Percentiles rank a stretch among this genome's conserved stretches.
phyloP scores from a whole-genome alignment of 208 protist genomes.

The Trypanosoma brucei region DNA sequence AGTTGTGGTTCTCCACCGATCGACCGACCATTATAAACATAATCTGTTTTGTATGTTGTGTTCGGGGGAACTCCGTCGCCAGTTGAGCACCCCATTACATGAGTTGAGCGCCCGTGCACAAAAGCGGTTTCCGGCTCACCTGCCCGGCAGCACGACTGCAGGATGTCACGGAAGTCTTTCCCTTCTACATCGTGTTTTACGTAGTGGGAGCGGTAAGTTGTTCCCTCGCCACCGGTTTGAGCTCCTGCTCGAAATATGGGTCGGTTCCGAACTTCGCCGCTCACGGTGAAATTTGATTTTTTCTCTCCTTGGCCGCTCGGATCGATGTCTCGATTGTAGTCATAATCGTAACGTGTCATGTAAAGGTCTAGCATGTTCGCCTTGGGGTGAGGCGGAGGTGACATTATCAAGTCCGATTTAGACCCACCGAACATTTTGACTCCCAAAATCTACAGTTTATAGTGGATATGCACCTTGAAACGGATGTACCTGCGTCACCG shows the following conservation, averaged over 20 bases:
- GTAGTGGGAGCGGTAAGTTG: slow-evolving; percentile 62
- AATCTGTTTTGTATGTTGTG: slow-evolving; percentile 65
- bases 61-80: slow-evolving; percentile 42
- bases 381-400: slow-evolving; percentile 46
- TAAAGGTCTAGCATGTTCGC: slow-evolving; percentile 74
- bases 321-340: slow-evolving; percentile 66
- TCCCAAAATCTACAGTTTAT: too few species aligned
- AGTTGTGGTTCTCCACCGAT: slow-evolving; percentile 20
- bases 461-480: too few species aligned
- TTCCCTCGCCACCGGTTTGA: slow-evolving; percentile 25
- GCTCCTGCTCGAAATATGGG: slow-evolving; percentile 49
- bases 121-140: slow-evolving; percentile 29
- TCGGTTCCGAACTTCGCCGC: slow-evolving; percentile 71
- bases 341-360: slow-evolving; percentile 88
- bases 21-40: slow-evolving; percentile 27
- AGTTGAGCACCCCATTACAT: slow-evolving; percentile 31
- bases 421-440: background rate
- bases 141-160: slow-evolving; percentile 13
- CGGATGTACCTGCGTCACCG: too few species aligned
- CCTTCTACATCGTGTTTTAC: slow-evolving; percentile 25
- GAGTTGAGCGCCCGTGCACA: slow-evolving; percentile 26
- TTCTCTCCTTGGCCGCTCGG: background rate
- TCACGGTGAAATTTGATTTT: slow-evolving; percentile 26
- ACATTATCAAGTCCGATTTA: background rate
- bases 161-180: slow-evolving; percentile 20